Evolutionary conservation across 441 rosid species (phyloP), one percentile per base, ranked within the genome.

Genomic region (Aleurites moluccanus): DNA sequence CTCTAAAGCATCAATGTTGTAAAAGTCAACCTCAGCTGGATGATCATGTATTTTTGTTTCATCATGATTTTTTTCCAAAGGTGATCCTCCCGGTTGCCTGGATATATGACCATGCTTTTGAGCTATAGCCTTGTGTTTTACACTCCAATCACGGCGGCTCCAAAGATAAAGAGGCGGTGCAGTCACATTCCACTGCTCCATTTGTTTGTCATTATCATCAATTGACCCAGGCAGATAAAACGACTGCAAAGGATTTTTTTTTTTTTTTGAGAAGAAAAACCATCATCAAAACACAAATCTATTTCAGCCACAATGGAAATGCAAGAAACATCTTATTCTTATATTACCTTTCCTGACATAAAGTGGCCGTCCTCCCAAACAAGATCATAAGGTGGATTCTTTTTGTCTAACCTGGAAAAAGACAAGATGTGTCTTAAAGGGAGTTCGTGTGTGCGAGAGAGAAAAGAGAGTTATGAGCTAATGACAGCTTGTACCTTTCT

Each of bases 211-310:
- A 73, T 85, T 85, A 45, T 67, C 84, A 84, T 86, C 88, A 75
- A 90, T 75, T 61, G 97, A 91, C 21, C 99, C 99, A 57, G 99
- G 97, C 74, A 95, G 87, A 86, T 95, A 95, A 81, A 91, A 95
- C 40, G 99, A 90, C 99, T 95, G 93, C 55, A 81, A 77, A 33
- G 53, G 66, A 44, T 52, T 15, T 10, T 35, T 35, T 8, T 42
- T 52, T 15, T 10, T 35, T 35, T 8, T 42, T 10, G 13, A 42
- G 13, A 62, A 28, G 1, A 23, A 25, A 49, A 73, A n/a, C 45
- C 21, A 72, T 14, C 44, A 60, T 44, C 49, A 73, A 59, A 38
- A 35, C 44, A 70, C 38, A 62, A n/a, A 0, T 18, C 2, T 4
- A 35, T 59, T 18, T 21, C 21, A 56, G 66, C 57, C 28, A 64